A percentile compares a stretch with the other conserved stretches of the same genome.
These are phyloP conservation scores for Daldinia grandis DNA, from an alignment of 495 filamentous ascomycete genomes.

Conservation along the genomic window DNA sequence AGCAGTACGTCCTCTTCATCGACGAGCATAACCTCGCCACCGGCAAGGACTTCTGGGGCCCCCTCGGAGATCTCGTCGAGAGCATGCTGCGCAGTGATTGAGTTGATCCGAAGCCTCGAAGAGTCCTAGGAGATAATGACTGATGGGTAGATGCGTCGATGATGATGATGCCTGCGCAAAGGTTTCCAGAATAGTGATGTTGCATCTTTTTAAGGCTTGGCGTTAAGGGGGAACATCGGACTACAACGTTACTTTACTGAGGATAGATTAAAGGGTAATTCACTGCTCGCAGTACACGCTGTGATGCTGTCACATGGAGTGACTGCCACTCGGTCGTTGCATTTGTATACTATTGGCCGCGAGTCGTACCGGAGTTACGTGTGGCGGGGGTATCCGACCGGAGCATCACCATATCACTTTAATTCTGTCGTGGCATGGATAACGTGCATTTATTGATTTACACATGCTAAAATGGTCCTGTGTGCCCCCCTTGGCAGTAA, in stretches of 20 bases:
- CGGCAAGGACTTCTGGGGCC: slow-evolving; percentile 97
- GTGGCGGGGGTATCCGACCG: slow-evolving; percentile 19
- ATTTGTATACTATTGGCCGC: slow-evolving; percentile 20
- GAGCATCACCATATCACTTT: slow-evolving; percentile 21
- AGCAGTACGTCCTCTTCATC: slow-evolving; percentile 98
- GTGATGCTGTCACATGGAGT: slow-evolving; percentile 10
- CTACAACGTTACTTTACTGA: slow-evolving; percentile 19
- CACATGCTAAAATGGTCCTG: slow-evolving; percentile 26
- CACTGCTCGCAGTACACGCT: slow-evolving; percentile 11
- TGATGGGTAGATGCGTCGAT: slow-evolving; percentile 18
- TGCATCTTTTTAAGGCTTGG: slow-evolving; percentile 33
- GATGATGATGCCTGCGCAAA: slow-evolving; percentile 28
- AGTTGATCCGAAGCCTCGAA: slow-evolving; percentile 18
- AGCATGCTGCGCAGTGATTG: slow-evolving; percentile 95
- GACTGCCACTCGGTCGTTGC: slow-evolving; percentile 7
- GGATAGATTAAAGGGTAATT: slow-evolving; percentile 40
- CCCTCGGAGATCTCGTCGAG: slow-evolving; percentile 94
- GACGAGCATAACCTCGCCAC: slow-evolving; percentile 89
- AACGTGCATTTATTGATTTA: slow-evolving; percentile 41
- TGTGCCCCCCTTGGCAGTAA: slow-evolving; percentile 11
- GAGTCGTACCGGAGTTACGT: slow-evolving; percentile 12
- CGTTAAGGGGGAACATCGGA: slow-evolving; percentile 40
- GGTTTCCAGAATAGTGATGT: slow-evolving; percentile 26
- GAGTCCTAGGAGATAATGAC: not conserved
- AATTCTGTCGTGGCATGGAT: slow-evolving; percentile 28